Evolutionary conservation across 768 basidiomycete genomes (phyloP), one percentile per base, ranked within the genome.

Genomic region (Tephrocybe rancida): DNA sequence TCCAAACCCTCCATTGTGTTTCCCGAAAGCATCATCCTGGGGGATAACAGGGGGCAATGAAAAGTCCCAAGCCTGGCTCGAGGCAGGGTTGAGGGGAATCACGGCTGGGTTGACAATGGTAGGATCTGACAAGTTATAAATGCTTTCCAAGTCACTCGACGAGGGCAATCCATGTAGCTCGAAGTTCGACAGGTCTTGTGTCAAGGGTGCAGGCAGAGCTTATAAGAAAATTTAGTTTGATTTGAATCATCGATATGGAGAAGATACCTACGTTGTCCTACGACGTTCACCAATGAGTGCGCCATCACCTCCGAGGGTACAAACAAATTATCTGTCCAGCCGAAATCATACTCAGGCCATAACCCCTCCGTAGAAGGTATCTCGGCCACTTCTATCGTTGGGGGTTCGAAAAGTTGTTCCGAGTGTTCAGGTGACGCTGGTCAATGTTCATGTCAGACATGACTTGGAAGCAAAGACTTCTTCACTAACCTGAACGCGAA

Each of bases 121-220:
- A n/a, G 55, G 32, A 7, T 27, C 42, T 13, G 30, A 34, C 9
- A 34, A 25, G 16, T 19, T 11, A 18, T 41, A 39, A 5, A 51
- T 19, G 18, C 5, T 21, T 30, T 44, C 45, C 13, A 53, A 49
- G 4, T 50, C 50, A n/a, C 39, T 35, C 0, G 24, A 21, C 0
- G 49, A 10, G 19, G 38, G 44, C 8, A 37, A 27, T 37, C 25
- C 48, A 10, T 50, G 30, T 2, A 30, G 41, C 2, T 26, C 13
- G 32, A 47, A 38, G 18, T 42, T 39, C 5, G 37, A 27, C 13
- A 58, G 10, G 16, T 50, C 52, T 26, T 54, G 57, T 1, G 45
- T 21, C 41, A 42, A 18, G 6, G 53, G 21, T 13, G 37, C 19
- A 16, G 13, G 14, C 2, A 25, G 21, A 46, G 32, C 6, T 48